Evolutionary conservation across 1,284 basidiomycete genomes (phyloP).

Genomic region (Coniophora puteana): DNA sequence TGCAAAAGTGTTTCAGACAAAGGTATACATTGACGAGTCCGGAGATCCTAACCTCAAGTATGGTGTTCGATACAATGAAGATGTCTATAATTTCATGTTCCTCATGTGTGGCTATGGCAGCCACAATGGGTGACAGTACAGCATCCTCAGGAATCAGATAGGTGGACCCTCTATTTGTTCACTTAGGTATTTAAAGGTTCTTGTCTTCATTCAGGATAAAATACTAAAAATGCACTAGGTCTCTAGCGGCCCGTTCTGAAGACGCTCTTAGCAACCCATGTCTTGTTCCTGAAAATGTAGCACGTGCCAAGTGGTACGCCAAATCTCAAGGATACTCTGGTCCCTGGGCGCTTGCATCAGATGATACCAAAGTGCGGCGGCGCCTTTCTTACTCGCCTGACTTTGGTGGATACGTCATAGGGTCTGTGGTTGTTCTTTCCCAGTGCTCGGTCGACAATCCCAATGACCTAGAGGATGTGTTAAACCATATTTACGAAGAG

Average conservation of each 20-base stretch:
- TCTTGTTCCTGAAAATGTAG: conserved; percentile 17
- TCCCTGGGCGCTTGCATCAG: not conserved
- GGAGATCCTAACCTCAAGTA: not conserved
- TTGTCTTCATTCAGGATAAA: no score
- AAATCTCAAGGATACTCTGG: not conserved
- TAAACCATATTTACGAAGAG: not conserved
- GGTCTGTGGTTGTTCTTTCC: not conserved
- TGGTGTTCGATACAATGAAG: not conserved
- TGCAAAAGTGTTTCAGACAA: not conserved
- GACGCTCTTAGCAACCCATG: conserved; percentile 12
- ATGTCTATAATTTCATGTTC: not conserved
- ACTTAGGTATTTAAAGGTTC: no score
- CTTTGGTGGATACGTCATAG: not conserved
- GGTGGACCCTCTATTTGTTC: not conserved
- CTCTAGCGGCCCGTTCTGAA: conserved; percentile 10
- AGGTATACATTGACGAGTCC: no score
- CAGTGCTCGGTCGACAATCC: not conserved
- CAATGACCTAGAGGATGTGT: not conserved
- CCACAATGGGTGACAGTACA: not conserved
- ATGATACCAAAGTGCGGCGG: not conserved
- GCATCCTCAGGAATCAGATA: not conserved
- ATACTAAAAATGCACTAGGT: no score
- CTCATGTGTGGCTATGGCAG: not conserved
- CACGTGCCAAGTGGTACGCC: conserved; percentile 12
- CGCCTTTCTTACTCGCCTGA: not conserved